Conservation (phyloP, 78 protist species). For the Dictyostelium brefeldianum region DNA sequence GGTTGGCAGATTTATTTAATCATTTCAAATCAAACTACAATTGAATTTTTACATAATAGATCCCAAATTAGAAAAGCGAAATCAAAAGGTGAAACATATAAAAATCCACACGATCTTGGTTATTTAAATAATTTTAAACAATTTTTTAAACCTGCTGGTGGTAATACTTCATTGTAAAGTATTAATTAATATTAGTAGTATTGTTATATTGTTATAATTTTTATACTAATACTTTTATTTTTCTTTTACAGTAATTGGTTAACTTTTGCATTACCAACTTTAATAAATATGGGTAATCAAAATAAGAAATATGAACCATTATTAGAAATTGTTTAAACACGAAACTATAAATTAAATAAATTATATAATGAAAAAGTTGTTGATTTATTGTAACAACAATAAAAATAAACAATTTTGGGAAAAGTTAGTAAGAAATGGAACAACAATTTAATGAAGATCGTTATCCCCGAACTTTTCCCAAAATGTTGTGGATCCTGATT, state of each 20-base stretch:
- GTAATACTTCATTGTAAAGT: neutral
- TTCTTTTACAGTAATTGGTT: slow-evolving; percentile 3
- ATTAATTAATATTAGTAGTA: too few species aligned
- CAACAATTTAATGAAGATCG: too few species aligned
- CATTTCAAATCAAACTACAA: slow-evolving; percentile 77
- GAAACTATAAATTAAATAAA: too few species aligned
- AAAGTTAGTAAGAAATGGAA: too few species aligned
- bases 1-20: slow-evolving; percentile 83
- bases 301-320: slow-evolving; percentile 27
- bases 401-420: too few species aligned
- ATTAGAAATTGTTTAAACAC: neutral
- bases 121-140: slow-evolving; percentile 15
- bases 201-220: neutral
- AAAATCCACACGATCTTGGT: slow-evolving; percentile 76
- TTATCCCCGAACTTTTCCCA: too few species aligned
- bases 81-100: slow-evolving; percentile 42
- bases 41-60: slow-evolving; percentile 80
- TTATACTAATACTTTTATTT: neutral
- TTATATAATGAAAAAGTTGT: too few species aligned
- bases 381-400: too few species aligned
- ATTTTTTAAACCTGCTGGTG: slow-evolving; percentile 50
- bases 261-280: slow-evolving; percentile 2
- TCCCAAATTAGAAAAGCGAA: slow-evolving; percentile 29
- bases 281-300: neutral
- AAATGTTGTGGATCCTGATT: too few species aligned